These are phyloP conservation scores for Fragaria vesca DNA, from an alignment of 306 rosid genomes.

Conservation along the genomic window DNA sequence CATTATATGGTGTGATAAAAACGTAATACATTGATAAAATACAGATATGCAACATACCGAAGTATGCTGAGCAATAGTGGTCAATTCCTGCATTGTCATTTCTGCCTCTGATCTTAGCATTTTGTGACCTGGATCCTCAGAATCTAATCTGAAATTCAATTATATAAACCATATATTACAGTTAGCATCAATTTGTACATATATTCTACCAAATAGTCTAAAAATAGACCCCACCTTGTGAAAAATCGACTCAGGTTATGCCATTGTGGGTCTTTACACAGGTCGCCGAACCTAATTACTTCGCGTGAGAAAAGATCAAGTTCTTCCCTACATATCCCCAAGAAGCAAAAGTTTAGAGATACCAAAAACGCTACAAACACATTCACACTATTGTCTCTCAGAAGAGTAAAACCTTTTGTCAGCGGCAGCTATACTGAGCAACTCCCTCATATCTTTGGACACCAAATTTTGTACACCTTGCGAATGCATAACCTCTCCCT, in stretches of 20 bases:
- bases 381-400: conserved; percentile 20
- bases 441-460: conserved; percentile 65
- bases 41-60: conserved; percentile 51
- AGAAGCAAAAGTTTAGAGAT: conserved; percentile 19
- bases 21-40: conserved; percentile 10
- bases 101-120: conserved; percentile 52
- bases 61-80: conserved; percentile 61
- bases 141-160: conserved; percentile 63
- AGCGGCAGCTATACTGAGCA: conserved; percentile 68
- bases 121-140: conserved; percentile 40
- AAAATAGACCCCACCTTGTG: conserved; percentile 45
- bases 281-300: conserved; percentile 82
- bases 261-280: conserved; percentile 92
- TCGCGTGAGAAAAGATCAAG: conserved; percentile 61
- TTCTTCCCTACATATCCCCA: conserved; percentile 62
- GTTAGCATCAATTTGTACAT: conserved; percentile 6
- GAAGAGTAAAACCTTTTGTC: conserved; percentile 77
- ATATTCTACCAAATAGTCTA: conserved; percentile 12
- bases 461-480: conserved; percentile 67
- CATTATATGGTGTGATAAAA: conserved; percentile 9
- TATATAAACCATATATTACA: conserved; percentile 25
- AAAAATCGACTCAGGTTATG: conserved; percentile 77
- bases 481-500: conserved; percentile 59
- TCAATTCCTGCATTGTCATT: conserved; percentile 68
- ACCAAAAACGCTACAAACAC: background rate